Percentiles rank a stretch among this genome's conserved stretches.
Evolutionary conservation across 371 early-diverging fungal species (phyloP).

Genomic region (Sporodiniella umbellata): DNA sequence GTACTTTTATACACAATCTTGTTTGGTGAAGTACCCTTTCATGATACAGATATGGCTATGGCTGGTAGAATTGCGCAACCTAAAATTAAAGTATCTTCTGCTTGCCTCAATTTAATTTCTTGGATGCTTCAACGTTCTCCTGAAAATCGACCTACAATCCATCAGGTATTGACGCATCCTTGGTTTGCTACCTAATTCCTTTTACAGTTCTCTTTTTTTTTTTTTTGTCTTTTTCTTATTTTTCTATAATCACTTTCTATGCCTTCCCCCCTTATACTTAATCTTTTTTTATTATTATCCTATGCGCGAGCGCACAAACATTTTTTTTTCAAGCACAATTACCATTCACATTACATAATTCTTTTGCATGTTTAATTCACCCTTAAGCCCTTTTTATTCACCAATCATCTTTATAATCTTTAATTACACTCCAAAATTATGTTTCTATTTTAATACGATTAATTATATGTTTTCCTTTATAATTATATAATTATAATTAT

Average conservation of each 20-base stretch:
- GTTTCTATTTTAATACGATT: background rate
- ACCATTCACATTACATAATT: background rate
- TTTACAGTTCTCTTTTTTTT: background rate
- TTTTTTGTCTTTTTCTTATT: too few relatives aligned
- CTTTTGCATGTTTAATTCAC: background rate
- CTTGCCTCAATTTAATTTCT: slow-evolving; percentile 57
- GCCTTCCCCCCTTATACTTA: background rate
- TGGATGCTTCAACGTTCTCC: slow-evolving; percentile 65
- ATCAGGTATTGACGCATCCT: slow-evolving; percentile 61
- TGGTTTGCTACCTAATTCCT: slow-evolving; percentile 45
- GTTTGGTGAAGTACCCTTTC: slow-evolving; percentile 75
- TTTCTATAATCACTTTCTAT: too few relatives aligned
- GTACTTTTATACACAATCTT: slow-evolving; percentile 73
- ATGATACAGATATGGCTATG: slow-evolving; percentile 47
- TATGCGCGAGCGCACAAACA: slow-evolving; percentile 5
- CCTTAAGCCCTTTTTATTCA: background rate
- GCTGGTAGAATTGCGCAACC: slow-evolving; percentile 41
- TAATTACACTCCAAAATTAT: background rate
- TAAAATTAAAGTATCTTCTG: slow-evolving; percentile 38
- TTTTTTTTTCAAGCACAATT: background rate
- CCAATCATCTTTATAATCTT: too few relatives aligned
- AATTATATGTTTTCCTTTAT: background rate
- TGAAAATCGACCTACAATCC: slow-evolving; percentile 53
- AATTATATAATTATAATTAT: too few relatives aligned
- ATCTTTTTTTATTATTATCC: background rate